Percentiles rank a stretch among this genome's conserved stretches.
phyloP scores from a whole-genome alignment of 1,139 yeast genomes.

The Maudiozyma humilis region DNA sequence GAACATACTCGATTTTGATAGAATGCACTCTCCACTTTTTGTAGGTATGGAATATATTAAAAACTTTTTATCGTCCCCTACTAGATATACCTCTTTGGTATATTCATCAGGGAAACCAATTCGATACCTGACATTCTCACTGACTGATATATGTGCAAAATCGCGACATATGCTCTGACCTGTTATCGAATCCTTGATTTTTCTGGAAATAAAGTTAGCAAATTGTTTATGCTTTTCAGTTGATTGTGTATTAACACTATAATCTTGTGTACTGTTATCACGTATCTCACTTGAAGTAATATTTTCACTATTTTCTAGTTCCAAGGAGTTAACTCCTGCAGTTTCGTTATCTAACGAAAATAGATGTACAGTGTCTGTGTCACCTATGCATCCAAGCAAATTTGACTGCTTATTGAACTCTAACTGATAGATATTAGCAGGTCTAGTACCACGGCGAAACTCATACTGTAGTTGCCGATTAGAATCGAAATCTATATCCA shows the following conservation, averaged over 20 bases:
- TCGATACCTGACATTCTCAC: conserved; percentile 16
- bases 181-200: conserved; percentile 24
- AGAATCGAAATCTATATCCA: conserved; percentile 18
- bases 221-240: conserved; percentile 21
- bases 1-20: conserved; percentile 24
- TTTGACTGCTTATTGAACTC: conserved; percentile 45
- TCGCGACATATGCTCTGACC: conserved; percentile 27
- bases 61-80: conserved; percentile 26
- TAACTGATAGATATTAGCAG: conserved; percentile 47
- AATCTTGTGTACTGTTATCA: not conserved
- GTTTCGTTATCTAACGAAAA: conserved; percentile 36
- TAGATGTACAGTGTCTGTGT: conserved; percentile 61
- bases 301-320: not conserved
- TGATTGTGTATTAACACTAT: conserved; percentile 2
- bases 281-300: not conserved
- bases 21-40: conserved; percentile 24
- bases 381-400: conserved; percentile 58
- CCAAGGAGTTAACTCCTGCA: not conserved
- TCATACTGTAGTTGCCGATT: conserved; percentile 37
- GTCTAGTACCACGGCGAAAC: conserved; percentile 62
- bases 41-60: conserved; percentile 25
- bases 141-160: conserved; percentile 25
- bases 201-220: conserved; percentile 21
- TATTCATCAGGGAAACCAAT: conserved; percentile 30
- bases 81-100: conserved; percentile 24